Evolutionary conservation across 1,284 basidiomycete genomes (phyloP).

Genomic region (Cutaneotrichosporon cutaneum): DNA sequence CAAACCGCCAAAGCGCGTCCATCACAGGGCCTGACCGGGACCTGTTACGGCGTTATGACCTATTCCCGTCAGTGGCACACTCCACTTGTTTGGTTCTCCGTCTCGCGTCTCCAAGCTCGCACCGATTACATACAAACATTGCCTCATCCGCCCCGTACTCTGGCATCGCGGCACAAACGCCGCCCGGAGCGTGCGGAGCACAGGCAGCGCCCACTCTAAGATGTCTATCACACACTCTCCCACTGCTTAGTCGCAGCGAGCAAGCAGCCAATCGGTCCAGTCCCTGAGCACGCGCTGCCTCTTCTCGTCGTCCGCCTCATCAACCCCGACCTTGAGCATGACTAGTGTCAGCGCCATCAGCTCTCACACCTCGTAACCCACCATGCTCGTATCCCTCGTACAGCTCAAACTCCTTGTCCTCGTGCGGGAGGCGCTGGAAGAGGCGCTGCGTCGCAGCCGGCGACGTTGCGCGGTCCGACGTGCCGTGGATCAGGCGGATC

Average conservation of each 20-base stretch:
- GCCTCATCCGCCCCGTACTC: not conserved
- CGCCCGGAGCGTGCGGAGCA: too few species aligned
- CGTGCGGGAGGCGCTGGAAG: constrained; percentile 49
- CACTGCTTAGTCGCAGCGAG: constrained; percentile 33
- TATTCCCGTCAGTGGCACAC: not conserved
- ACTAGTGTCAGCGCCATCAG: constrained; percentile 28
- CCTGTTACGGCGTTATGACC: not conserved
- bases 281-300: constrained; percentile 51
- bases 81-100: not conserved
- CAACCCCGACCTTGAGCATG: constrained; percentile 52
- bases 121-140: not conserved
- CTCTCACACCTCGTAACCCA: constrained; percentile 22
- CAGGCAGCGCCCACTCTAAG: not conserved
- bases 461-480: constrained; percentile 55
- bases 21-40: not conserved
- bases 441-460: constrained; percentile 52
- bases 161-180: not conserved
- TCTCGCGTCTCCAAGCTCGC: not conserved
- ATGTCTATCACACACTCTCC: not conserved
- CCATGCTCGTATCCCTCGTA: constrained; percentile 58
- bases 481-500: constrained; percentile 56
- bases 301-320: constrained; percentile 51
- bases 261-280: constrained; percentile 50
- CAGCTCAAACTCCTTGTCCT: constrained; percentile 54
- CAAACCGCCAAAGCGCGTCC: constrained; percentile 12